phyloP scores from a whole-genome alignment of 768 basidiomycete genomes.

The Tephrocybe sp. region DNA sequence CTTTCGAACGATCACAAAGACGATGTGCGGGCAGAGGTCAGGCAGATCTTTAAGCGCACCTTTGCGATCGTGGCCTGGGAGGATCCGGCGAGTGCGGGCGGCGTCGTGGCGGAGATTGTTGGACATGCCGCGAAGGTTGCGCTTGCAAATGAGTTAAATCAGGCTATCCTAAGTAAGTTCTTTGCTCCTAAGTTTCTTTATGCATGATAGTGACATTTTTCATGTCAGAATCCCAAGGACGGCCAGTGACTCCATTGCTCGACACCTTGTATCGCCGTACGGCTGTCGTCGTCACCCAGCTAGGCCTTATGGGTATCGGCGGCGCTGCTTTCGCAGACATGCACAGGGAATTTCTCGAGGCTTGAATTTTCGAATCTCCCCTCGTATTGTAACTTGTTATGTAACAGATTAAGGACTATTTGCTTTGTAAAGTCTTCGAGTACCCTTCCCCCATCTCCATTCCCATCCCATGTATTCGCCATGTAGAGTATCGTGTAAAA shows the following conservation, averaged over 20 bases:
- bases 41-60: conserved; percentile 67
- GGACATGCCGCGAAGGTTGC: conserved; percentile 64
- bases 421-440: not conserved
- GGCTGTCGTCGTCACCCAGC: conserved; percentile 63
- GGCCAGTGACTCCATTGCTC: conserved; percentile 66
- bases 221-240: conserved; percentile 73
- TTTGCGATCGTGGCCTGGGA: conserved; percentile 81
- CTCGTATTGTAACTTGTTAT: not conserved
- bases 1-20: conserved; percentile 68
- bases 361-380: conserved; percentile 15
- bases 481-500: conserved; percentile 6
- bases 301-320: conserved; percentile 72
- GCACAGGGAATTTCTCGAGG: conserved; percentile 69
- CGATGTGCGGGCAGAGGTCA: conserved; percentile 63
- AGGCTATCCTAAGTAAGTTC: conserved; percentile 75
- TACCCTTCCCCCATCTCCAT: not conserved
- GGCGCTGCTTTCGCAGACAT: conserved; percentile 82
- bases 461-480: not conserved
- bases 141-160: conserved; percentile 77
- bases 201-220: conserved; percentile 1
- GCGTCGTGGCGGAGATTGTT: conserved; percentile 64
- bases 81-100: conserved; percentile 67
- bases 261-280: conserved; percentile 81
- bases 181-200: not conserved
- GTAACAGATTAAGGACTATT: not conserved